phyloP scores from a whole-genome alignment of 169 alveolate genomes.

The Eimeria falciformis region DNA sequence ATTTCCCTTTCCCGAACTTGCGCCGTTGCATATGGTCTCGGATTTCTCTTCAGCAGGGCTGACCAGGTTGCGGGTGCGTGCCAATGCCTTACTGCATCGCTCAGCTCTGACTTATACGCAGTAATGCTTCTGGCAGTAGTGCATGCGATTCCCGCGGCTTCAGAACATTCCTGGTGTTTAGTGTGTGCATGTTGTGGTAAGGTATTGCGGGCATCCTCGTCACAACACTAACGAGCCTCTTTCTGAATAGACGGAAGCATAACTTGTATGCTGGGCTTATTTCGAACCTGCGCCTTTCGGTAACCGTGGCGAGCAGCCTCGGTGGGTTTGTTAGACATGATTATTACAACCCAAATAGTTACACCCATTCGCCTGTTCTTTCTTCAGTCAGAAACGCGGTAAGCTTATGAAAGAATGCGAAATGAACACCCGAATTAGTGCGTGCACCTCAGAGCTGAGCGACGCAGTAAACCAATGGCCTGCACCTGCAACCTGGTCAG shows the following conservation, averaged over 20 bases:
- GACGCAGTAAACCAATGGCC: background rate
- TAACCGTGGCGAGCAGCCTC: constrained; percentile 34
- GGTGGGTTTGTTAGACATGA: constrained; percentile 3
- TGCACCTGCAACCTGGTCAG: constrained; percentile 61
- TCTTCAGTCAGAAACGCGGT: constrained; percentile 31
- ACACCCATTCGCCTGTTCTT: constrained; percentile 47
- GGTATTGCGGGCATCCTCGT: constrained; percentile 53
- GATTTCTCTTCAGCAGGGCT: constrained; percentile 59
- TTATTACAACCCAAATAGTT: background rate
- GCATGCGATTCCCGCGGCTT: too few relatives aligned
- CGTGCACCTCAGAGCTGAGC: too few relatives aligned
- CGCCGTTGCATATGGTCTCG: constrained; percentile 69
- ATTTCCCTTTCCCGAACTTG: constrained; percentile 45
- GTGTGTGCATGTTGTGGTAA: constrained; percentile 21
- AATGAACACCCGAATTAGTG: too few relatives aligned
- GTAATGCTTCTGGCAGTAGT: too few relatives aligned
- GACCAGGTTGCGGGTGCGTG: constrained; percentile 64
- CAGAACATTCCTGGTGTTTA: too few relatives aligned
- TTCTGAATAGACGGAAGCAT: constrained; percentile 43
- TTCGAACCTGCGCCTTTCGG: constrained; percentile 30
- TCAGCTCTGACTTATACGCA: too few relatives aligned
- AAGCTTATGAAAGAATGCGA: background rate
- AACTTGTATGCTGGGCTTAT: constrained; percentile 50
- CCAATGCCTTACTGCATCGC: background rate
- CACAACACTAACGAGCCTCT: constrained; percentile 44